These are phyloP conservation scores for Fusarium setosum DNA, from an alignment of 2,329 filamentous ascomycete genomes.

Conservation along the genomic window DNA sequence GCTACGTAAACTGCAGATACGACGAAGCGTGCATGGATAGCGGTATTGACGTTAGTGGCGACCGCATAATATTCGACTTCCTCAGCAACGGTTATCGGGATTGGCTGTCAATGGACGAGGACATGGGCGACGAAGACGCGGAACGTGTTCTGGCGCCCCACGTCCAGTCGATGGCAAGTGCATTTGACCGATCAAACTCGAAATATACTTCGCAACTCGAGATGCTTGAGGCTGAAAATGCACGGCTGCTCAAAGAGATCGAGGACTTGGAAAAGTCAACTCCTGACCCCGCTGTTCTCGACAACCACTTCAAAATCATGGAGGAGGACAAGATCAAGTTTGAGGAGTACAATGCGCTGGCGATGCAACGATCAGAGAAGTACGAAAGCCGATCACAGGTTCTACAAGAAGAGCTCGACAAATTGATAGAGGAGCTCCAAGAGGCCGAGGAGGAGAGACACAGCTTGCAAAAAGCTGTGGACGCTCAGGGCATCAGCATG, in stretches of 20 bases:
- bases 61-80: constrained; percentile 95
- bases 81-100: constrained; percentile 90
- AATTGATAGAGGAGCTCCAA: constrained; percentile 78
- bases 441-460: constrained; percentile 86
- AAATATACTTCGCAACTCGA: constrained; percentile 87
- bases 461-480: constrained; percentile 85
- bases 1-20: constrained; percentile 81
- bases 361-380: constrained; percentile 87
- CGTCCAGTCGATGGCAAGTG: constrained; percentile 85
- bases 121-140: constrained; percentile 86
- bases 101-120: constrained; percentile 93
- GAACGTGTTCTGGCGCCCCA: constrained; percentile 85
- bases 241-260: constrained; percentile 84
- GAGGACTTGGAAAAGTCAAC: constrained; percentile 89
- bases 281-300: constrained; percentile 84
- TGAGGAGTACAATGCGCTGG: constrained; percentile 90
- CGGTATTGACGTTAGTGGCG: constrained; percentile 87
- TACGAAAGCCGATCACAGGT: constrained; percentile 84
- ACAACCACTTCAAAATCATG: constrained; percentile 91
- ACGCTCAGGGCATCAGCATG: constrained; percentile 94
- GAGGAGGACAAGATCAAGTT: constrained; percentile 96
- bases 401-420: constrained; percentile 87
- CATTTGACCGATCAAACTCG: constrained; percentile 87
- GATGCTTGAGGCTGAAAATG: constrained; percentile 87
- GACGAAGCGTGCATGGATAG: constrained; percentile 90